phyloP scores from a whole-genome alignment of 768 basidiomycete species.

The Amanita rimosa region DNA sequence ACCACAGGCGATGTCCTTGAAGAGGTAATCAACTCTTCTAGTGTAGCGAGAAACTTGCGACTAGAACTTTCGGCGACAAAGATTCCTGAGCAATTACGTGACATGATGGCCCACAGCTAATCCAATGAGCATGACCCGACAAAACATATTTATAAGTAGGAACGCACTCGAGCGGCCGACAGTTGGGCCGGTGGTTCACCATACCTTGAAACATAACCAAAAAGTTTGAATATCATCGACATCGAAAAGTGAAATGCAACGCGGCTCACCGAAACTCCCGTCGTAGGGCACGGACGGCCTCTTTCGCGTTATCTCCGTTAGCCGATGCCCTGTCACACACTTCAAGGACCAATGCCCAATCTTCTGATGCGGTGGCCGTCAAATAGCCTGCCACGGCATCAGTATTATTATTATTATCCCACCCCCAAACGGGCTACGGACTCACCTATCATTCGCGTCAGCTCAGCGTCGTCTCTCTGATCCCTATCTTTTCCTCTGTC shows the following conservation, averaged over 20 bases:
- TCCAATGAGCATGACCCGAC: conserved; percentile 3
- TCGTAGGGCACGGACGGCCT: conserved; percentile 72
- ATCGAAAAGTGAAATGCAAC: not conserved
- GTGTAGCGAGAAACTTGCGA: conserved; percentile 68
- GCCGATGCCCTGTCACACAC: conserved; percentile 77
- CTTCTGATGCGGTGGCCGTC: conserved; percentile 70
- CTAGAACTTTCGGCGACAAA: conserved; percentile 63
- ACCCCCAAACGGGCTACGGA: not conserved
- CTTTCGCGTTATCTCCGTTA: conserved; percentile 66
- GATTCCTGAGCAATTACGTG: conserved; percentile 63
- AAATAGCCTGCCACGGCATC: conserved; percentile 40
- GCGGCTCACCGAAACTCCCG: conserved; percentile 68
- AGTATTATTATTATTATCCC: not conserved
- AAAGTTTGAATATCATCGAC: conserved; percentile 3
- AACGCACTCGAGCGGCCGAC: conserved; percentile 60
- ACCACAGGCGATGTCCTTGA: conserved; percentile 69
- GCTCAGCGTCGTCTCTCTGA: conserved; percentile 28
- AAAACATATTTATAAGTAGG: not conserved
- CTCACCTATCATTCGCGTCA: conserved; percentile 65
- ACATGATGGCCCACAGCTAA: conserved; percentile 85
- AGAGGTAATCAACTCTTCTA: conserved; percentile 62
- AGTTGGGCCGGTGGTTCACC: conserved; percentile 69
- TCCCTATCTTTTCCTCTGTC: conserved; percentile 15
- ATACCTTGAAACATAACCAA: conserved; percentile 29
- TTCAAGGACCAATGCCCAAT: conserved; percentile 73